Evolutionary conservation across 345 rosid genomes (phyloP).

Genomic region (Bruguiera parviflora): DNA sequence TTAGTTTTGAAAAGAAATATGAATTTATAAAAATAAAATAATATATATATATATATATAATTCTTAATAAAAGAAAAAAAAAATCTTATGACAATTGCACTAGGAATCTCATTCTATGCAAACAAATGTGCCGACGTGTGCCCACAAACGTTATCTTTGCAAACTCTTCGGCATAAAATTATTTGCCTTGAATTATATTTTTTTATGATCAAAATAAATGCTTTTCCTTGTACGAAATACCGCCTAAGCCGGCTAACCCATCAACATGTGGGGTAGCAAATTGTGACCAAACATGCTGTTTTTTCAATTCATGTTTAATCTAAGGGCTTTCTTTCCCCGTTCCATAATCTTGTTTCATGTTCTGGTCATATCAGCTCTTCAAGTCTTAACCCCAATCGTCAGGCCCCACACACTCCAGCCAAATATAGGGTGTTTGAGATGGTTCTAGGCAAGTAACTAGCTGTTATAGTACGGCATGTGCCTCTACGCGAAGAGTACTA

Average conservation of each 20-base stretch:
- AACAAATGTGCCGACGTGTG: no score
- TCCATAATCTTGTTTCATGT: not conserved
- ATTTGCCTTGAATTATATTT: not conserved
- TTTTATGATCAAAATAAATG: not conserved
- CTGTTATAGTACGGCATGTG: not conserved
- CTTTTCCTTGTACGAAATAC: not conserved
- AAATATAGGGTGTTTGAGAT: not conserved
- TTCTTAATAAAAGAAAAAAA: no score
- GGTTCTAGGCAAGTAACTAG: not conserved
- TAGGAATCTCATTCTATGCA: no score
- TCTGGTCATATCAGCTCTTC: not conserved
- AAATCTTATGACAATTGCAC: no score
- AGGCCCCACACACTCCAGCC: not conserved
- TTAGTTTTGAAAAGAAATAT: not conserved
- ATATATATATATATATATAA: no score
- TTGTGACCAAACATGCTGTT: slow-evolving; percentile 6
- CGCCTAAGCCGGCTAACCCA: slow-evolving; percentile 1
- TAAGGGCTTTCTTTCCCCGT: not conserved
- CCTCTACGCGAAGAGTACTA: not conserved
- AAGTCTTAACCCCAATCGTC: not conserved
- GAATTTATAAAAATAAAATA: no score
- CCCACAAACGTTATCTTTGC: no score
- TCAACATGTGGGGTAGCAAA: slow-evolving; percentile 12
- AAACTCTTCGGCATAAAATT: not conserved
- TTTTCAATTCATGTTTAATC: not conserved